Conservation (phyloP, 1,284 basidiomycete genomes). For the Ceratobasidium sp. region DNA sequence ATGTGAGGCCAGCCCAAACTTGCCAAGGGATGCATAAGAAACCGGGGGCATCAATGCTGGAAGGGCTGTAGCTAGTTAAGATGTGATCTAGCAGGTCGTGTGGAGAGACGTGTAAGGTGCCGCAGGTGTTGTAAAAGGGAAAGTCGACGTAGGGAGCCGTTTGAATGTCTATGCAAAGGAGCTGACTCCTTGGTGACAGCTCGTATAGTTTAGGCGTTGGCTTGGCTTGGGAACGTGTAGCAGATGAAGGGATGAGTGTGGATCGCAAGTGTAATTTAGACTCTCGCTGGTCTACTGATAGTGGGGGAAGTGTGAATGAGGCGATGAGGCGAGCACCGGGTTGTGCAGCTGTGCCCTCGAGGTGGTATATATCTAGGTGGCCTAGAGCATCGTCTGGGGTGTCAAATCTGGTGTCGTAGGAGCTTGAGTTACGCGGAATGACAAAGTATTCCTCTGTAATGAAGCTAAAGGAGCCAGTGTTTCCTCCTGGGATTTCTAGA, state of each 20-base stretch:
- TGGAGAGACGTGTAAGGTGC: slow-evolving; percentile 4
- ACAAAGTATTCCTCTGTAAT: slow-evolving; percentile 26
- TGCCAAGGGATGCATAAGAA: neutral
- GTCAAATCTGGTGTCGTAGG: neutral
- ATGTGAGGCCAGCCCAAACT: neutral
- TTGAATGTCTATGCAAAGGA: slow-evolving; percentile 10
- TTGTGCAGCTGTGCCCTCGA: neutral
- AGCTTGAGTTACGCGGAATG: slow-evolving; percentile 14
- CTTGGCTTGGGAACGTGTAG: neutral
- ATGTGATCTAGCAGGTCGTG: neutral
- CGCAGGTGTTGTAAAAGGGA: neutral
- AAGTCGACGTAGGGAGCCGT: neutral
- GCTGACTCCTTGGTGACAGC: slow-evolving; percentile 1
- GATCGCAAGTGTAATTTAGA: slow-evolving; percentile 16
- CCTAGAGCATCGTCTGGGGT: neutral
- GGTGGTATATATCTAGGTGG: neutral
- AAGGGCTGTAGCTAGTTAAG: neutral
- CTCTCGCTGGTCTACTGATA: neutral
- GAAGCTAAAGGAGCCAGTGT: slow-evolving; percentile 5
- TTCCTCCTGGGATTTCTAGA: slow-evolving; percentile 6
- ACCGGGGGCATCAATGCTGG: neutral
- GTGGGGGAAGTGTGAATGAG: slow-evolving; percentile 14
- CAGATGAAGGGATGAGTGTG: slow-evolving; percentile 1
- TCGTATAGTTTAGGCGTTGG: slow-evolving; percentile 11
- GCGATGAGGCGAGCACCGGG: neutral